Conservation (phyloP, 1,284 basidiomycete genomes). For the Trichosporon sp. region DNA sequence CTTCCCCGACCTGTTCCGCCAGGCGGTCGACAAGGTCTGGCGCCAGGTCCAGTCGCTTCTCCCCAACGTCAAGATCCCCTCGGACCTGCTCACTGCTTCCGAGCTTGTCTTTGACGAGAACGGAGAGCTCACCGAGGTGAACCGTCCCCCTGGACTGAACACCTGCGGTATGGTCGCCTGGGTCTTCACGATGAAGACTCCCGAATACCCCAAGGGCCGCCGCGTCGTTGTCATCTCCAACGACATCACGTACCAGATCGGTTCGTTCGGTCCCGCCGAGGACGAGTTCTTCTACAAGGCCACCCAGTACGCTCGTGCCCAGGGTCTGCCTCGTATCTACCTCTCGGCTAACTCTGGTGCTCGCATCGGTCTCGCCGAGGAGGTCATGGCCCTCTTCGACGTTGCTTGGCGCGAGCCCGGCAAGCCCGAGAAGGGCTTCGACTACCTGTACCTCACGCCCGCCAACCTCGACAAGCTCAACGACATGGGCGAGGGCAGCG, state of each 20-base stretch:
- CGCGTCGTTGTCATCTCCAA: constrained; percentile 88
- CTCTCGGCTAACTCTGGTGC: constrained; percentile 98
- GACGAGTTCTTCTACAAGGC: constrained; percentile 96
- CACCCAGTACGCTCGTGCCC: constrained; percentile 83
- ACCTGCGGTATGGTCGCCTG: constrained; percentile 97
- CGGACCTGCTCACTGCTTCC: constrained; percentile 70
- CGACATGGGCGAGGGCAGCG: constrained; percentile 69
- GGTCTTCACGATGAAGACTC: constrained; percentile 89
- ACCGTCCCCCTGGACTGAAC: constrained; percentile 88
- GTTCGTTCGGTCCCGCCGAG: constrained; percentile 93
- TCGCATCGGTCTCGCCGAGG: constrained; percentile 92
- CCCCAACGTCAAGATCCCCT: constrained; percentile 66
- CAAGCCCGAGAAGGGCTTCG: constrained; percentile 89
- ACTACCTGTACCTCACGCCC: constrained; percentile 89
- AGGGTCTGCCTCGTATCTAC: constrained; percentile 89
- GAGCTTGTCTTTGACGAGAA: constrained; percentile 94
- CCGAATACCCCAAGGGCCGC: constrained; percentile 87
- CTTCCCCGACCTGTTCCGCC: constrained; percentile 97
- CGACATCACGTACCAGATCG: constrained; percentile 98
- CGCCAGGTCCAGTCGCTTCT: constrained; percentile 62
- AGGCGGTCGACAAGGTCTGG: constrained; percentile 93
- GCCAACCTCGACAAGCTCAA: constrained; percentile 77
- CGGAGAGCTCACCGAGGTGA: constrained; percentile 81
- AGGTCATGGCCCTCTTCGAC: constrained; percentile 81
- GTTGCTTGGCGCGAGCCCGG: constrained; percentile 80